These are phyloP conservation scores for Suillus americanus DNA, from an alignment of 768 basidiomycete genomes.

Conservation along the genomic window DNA sequence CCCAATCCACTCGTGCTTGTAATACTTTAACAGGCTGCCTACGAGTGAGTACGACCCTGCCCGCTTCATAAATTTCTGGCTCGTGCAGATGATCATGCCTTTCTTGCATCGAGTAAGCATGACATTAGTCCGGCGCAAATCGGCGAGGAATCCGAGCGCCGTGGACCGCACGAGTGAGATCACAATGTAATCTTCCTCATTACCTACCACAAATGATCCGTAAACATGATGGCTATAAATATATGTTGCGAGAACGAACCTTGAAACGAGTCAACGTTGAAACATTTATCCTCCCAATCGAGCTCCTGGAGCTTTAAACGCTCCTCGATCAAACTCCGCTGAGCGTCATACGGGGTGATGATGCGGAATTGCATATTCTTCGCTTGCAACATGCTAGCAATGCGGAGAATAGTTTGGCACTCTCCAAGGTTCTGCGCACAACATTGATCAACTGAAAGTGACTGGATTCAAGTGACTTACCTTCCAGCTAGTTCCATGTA, in stretches of 20 bases:
- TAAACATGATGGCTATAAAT: constrained; percentile 3
- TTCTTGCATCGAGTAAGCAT: constrained; percentile 82
- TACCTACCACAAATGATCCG: constrained; percentile 46
- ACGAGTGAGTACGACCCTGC: constrained; percentile 47
- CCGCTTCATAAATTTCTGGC: constrained; percentile 54
- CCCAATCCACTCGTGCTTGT: constrained; percentile 37
- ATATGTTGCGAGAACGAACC: constrained; percentile 40
- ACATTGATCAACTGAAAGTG: no score
- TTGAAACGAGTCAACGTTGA: constrained; percentile 82
- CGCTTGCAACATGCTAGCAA: constrained; percentile 57
- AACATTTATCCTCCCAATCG: constrained; percentile 65
- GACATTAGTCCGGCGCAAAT: constrained; percentile 77
- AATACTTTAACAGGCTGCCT: constrained; percentile 36
- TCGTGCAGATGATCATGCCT: constrained; percentile 76
- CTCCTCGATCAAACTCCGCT: constrained; percentile 58
- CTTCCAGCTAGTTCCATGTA: constrained; percentile 38
- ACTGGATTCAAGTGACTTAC: no score
- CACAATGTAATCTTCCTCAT: constrained; percentile 79
- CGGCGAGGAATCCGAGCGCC: constrained; percentile 66
- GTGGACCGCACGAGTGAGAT: constrained; percentile 67
- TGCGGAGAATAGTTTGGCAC: constrained; percentile 49
- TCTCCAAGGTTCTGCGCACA: constrained; percentile 50
- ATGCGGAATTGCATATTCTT: constrained; percentile 54
- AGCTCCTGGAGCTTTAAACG: constrained; percentile 50
- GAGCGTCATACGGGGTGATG: constrained; percentile 82